phyloP scores from a whole-genome alignment of 2,329 filamentous ascomycete genomes.

The Xylaria sp. region DNA sequence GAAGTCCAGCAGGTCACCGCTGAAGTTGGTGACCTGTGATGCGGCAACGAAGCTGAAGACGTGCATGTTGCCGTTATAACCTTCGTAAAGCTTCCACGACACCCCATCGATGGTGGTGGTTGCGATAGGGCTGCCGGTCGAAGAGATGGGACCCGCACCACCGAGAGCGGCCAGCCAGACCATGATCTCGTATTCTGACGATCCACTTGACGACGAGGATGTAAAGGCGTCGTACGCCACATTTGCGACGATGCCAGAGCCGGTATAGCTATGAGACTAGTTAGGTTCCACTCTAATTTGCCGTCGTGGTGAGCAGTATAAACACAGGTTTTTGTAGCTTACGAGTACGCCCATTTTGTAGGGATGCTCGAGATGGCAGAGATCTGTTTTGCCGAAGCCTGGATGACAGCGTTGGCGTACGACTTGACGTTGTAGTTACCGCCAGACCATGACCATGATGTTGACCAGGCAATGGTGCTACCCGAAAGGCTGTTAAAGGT shows the following conservation, averaged over 20 bases:
- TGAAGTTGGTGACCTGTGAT: conserved; percentile 53
- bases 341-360: conserved; percentile 48
- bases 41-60: conserved; percentile 57
- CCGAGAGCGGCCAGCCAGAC: conserved; percentile 39
- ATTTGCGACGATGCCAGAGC: conserved; percentile 56
- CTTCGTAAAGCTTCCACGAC: conserved; percentile 61
- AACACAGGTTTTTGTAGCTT: conserved; percentile 21
- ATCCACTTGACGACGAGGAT: conserved; percentile 48
- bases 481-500: conserved; percentile 45
- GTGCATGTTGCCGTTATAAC: conserved; percentile 59
- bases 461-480: conserved; percentile 49
- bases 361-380: conserved; percentile 45
- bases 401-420: conserved; percentile 51
- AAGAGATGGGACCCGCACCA: conserved; percentile 43
- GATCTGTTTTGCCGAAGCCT: conserved; percentile 42
- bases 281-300: too few relatives aligned
- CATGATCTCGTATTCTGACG: conserved; percentile 64
- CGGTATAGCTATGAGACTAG: conserved; percentile 49
- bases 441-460: conserved; percentile 51
- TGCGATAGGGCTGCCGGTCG: conserved; percentile 56
- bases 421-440: conserved; percentile 51
- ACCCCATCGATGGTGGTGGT: conserved; percentile 57
- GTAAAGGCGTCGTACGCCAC: conserved; percentile 67
- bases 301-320: not conserved
- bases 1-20: conserved; percentile 60